Base-by-base conservation (phyloP, 345 rosid genomes). In the Moricandia moricandioides region DNA sequence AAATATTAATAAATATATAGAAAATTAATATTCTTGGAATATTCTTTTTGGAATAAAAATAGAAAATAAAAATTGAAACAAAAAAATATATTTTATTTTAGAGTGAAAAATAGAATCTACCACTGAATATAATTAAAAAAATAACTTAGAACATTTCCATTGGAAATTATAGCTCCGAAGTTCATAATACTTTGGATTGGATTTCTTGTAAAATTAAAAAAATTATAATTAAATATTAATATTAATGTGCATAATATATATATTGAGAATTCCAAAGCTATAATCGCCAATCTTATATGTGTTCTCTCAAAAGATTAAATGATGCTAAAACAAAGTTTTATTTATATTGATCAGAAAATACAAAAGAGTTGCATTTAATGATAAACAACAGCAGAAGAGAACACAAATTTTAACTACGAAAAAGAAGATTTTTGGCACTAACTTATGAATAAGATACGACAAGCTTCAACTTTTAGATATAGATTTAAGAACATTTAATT, bases 271-370 rank as follows among this genome's bases (percentile, higher is more conserved):
- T n/a, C n/a, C n/a, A n/a, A n/a, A n/a, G n/a, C n/a, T n/a, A n/a
- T n/a, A n/a, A n/a, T n/a, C n/a, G n/a, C 3, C 29, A 27, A 27
- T 27, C 29, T 1, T 24, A 24, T 4, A 14, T 4, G 33, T 11
- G 33, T 24, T 56, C 14, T 57, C 11, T 10, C 29, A 40, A 51
- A 67, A 67, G 60, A 34, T 6, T 51, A 18, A 47, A n/a, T 14
- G 61, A 67, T 67, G 54, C 67, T 43, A 75, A 59, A 74, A 33
- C 40, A 33, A 58, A 45, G 21, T 60, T 8, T 67, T 49, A 26
- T 47, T 49, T 30, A n/a, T 31, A 17, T n/a, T 60, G 43, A 67
- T 75, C 55, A 47, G 55, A 47, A 68, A 21, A 11, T 24, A 18
- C 27, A 34, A 24, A 55, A 55, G 21, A 52, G 24, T n/a, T 60